Percentiles rank a stretch among this genome's conserved stretches.
phyloP scores from a whole-genome alignment of 1,284 basidiomycete genomes.

The Marasmius tenuissimus region DNA sequence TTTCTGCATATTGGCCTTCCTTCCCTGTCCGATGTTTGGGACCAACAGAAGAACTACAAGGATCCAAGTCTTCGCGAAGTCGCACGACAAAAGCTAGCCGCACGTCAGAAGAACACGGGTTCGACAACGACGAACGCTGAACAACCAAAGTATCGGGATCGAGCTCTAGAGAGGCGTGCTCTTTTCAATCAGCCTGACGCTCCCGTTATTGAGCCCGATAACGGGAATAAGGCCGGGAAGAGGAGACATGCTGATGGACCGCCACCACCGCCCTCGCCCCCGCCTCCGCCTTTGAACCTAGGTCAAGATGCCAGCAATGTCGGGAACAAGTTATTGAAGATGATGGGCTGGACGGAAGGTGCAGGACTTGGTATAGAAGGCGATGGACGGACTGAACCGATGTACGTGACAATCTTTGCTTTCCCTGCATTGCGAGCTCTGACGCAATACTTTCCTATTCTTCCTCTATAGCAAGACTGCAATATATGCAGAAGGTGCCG shows the following conservation, averaged over 20 bases:
- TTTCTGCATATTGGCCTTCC: too few species aligned
- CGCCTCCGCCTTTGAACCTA: conserved; percentile 60
- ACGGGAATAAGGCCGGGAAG: conserved; percentile 33
- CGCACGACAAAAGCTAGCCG: conserved; percentile 68
- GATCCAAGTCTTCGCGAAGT: conserved; percentile 69
- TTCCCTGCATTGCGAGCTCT: conserved; percentile 11
- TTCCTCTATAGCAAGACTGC: conserved; percentile 61
- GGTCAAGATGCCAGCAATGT: conserved; percentile 80
- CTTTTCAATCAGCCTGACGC: conserved; percentile 89
- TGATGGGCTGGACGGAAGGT: conserved; percentile 95
- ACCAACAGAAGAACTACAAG: conserved; percentile 75
- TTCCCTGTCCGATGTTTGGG: background rate
- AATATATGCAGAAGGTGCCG: conserved; percentile 83
- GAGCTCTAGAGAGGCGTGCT: conserved; percentile 84
- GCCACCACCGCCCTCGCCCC: conserved; percentile 59
- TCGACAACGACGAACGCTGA: conserved; percentile 25
- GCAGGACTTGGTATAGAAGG: conserved; percentile 80
- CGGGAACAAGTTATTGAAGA: conserved; percentile 88
- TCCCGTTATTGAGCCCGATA: conserved; percentile 59
- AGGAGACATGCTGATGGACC: conserved; percentile 64
- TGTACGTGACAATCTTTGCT: conserved; percentile 46
- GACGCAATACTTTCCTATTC: background rate
- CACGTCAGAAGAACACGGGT: conserved; percentile 33
- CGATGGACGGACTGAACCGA: conserved; percentile 84
- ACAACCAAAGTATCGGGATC: conserved; percentile 84